Evolutionary conservation across 2,329 filamentous ascomycete species (phyloP), one percentile per base, ranked within the genome.

Genomic region (Atkinsonella hypoxylon): DNA sequence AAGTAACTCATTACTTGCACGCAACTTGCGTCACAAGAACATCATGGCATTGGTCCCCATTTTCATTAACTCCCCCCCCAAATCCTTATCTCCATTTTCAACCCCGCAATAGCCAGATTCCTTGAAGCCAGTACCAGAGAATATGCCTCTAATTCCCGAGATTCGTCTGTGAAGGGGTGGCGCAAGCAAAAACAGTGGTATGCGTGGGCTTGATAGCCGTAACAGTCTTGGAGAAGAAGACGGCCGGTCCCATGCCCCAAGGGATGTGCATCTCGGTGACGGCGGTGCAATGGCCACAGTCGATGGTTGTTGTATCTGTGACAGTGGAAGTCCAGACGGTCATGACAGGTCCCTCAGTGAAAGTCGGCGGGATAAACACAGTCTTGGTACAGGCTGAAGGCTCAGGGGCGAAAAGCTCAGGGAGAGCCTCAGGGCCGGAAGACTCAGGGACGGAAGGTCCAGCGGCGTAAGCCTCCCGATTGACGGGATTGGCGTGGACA

Each of bases 301-400:
- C 56, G 26, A 65, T 32, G 22, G 22, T 31, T 2, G 26, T 18
- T 3, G 58, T 61, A 12, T 18, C 8, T 0, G 64, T 65, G 0
- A 47, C 40, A 0, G 64, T 66, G 1, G 48, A 43, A 1, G 61
- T 59, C 52, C 52, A 65, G n/a, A 59, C 18, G 1, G 64, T 66
- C 2, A 10, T 4, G 0, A 55, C 57, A 4, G 61, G 58, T 2
- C 58, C 60, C 4, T 41, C 52, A 30, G 52, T 59, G 41, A 56
- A 56, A 31, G 26, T 3, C 4, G 44, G 45, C 13, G 49, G 2
- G 17, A 51, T 7, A n/a, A 42, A n/a, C 13, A 57, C 17, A 36
- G 34, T 45, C 30, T 49, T 51, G n/a, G 52, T 53, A 47, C 58
- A 61, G 17, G 53, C 40, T 1, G 30, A 44, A 34, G 47, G 2